Evolutionary conservation across 371 early-diverging fungal species (phyloP), one percentile per base, ranked within the genome.

Genomic region (Apophysomyces trapeziformis): DNA sequence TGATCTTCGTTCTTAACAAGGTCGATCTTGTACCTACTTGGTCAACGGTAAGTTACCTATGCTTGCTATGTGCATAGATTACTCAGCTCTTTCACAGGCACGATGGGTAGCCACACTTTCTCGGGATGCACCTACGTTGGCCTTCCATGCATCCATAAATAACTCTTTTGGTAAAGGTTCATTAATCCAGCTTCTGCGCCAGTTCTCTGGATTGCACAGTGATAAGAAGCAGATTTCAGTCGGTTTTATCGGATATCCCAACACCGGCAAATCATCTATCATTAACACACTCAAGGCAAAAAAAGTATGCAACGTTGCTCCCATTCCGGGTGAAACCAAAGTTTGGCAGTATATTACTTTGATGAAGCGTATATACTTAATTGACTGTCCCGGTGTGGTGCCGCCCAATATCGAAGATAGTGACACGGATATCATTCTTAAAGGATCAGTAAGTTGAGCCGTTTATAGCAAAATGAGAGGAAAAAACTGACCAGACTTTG

Each of bases 271-370:
- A 78, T 93, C 94, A 64, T 96, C 96, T 70, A 98, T 99, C 76
- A 99, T 99, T 81, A 99, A 99, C 85, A 96, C 99, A 9, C 85
- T 99, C 54, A 90, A 95, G 72, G 87, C 89, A 60, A 99, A 99
- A 82, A 93, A 95, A 80, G 99, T 99, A 32, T 99, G 99, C 89
- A 95, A 85, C 54, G 99, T 99, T 14, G 99, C 99, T 11, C 99
- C 99, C 2, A 89, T 99, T 64, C 99, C 99, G 38, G 99, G 99
- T 58, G 99, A 99, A 78, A 99, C 99, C 63, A 99, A 99, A 85
- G 95, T 97, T 65, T 99, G 99, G 99, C 99, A 99, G 79, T 99
- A 99, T 79, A 97, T 99, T 60, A 96, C 99, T 12, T 87, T 99
- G 68, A 99, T 96, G 92, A 96, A 96, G 77, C 93, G 96, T 68